These are phyloP conservation scores for Leccinum proximum DNA, from an alignment of 1,284 basidiomycete species.

Conservation along the genomic window DNA sequence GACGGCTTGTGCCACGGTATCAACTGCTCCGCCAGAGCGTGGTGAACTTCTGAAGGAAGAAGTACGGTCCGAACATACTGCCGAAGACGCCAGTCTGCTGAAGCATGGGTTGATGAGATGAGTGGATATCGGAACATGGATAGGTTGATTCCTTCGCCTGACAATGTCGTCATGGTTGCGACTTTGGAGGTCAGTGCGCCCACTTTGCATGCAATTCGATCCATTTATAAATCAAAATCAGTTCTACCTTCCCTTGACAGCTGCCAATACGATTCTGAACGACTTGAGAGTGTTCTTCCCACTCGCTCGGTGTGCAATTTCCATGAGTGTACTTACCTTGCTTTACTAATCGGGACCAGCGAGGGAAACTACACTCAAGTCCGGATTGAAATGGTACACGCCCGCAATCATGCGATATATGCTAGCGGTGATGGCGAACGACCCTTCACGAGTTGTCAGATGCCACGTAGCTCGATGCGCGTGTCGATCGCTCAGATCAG, in stretches of 20 bases:
- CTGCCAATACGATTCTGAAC: conserved; percentile 80
- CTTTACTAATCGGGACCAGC: conserved; percentile 38
- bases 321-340: neutral
- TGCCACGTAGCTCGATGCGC: conserved; percentile 86
- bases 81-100: conserved; percentile 64
- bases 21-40: conserved; percentile 69
- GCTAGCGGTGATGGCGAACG: conserved; percentile 85
- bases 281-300: conserved; percentile 84
- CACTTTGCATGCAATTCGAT: neutral
- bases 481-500: conserved; percentile 43
- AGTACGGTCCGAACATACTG: conserved; percentile 57
- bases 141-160: conserved; percentile 90
- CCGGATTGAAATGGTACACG: conserved; percentile 84
- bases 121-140: conserved; percentile 96
- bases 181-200: conserved; percentile 70
- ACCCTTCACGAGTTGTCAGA: conserved; percentile 81
- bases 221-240: conserved; percentile 31
- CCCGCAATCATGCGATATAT: conserved; percentile 87
- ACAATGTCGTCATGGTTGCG: conserved; percentile 93
- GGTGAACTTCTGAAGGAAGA: conserved; percentile 72
- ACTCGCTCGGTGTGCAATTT: conserved; percentile 72
- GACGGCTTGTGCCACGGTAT: conserved; percentile 75
- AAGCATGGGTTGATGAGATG: conserved; percentile 81
- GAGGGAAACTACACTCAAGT: conserved; percentile 94
- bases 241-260: conserved; percentile 81